Base-by-base conservation (phyloP, 202 grass and related monocot genomes). In the Hordeum pubiflorum region DNA sequence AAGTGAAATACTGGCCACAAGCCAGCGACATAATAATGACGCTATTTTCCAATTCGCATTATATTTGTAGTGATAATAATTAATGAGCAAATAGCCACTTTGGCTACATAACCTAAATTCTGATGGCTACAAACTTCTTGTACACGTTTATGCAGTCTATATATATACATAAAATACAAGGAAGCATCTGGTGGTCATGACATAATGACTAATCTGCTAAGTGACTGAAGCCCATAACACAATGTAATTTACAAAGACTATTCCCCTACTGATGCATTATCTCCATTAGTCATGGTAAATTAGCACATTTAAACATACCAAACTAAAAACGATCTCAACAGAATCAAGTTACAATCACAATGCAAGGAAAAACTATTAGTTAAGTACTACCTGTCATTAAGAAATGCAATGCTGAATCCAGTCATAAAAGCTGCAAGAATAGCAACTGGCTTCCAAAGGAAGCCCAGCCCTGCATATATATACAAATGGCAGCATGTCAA, bases 401-500 rank as follows among this genome's bases (percentile, higher is more conserved):
- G 92, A 82, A 99, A 93, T 68, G 89, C 87, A 33, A 95, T 91
- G 86, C 88, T 94, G 55, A 94, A 29, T 46, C 88, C 95, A 58
- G 92, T 98, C 88, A 93, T 90, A 87, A 91, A 86, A 13, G 95
- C 90, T 37, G 95, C 95, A 66, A 92, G 33, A 65, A 98, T 88
- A 70, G 96, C 96, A 85, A 96, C 68, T 12, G 92, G 96, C 44
- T 91, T 96, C 80, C 85, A 87, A 83, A 99, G 78, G 80, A 99
- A 99, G 9, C 80, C 96, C 81, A 99, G 33, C 33, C 88, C 92
- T 99, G 59, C 48, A 58, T 61, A 74, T 56, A 74, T 75, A 74
- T 81, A 80, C 24, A 56, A 31, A 58, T 73, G 48, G 38, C 34
- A 90, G 75, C 29, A 79, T n/a, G 54, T 83, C 48, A 79, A 83